These are phyloP conservation scores for Colletotrichum sp. DNA, from an alignment of 2,329 filamentous ascomycete species.

Conservation along the genomic window DNA sequence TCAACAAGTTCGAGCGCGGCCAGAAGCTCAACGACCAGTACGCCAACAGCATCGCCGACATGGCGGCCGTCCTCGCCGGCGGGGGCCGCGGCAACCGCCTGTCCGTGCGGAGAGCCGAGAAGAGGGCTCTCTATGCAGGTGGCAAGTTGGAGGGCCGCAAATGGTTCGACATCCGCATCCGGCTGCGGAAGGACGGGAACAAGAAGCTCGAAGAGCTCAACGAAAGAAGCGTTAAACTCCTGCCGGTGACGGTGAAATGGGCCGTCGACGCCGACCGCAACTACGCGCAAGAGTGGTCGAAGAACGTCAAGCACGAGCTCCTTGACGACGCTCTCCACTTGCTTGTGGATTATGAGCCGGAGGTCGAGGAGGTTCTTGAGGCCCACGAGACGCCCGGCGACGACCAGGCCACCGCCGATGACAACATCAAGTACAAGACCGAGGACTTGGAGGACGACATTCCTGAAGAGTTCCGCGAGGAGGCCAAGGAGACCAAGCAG, in stretches of 20 bases:
- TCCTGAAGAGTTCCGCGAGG: not conserved
- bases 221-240: constrained; percentile 25
- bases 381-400: not conserved
- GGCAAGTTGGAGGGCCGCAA: not conserved
- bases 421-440: not conserved
- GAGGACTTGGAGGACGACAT: not conserved
- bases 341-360: constrained; percentile 3
- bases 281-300: constrained; percentile 53
- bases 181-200: not conserved
- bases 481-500: not conserved
- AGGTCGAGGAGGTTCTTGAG: not conserved
- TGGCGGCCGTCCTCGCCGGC: constrained; percentile 62
- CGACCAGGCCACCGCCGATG: not conserved
- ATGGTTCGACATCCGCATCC: not conserved
- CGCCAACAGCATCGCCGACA: constrained; percentile 66
- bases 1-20: constrained; percentile 50
- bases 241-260: constrained; percentile 56
- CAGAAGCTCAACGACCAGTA: constrained; percentile 62
- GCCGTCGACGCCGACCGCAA: constrained; percentile 49
- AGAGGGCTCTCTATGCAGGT: no score
- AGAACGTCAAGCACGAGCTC: constrained; percentile 56
- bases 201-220: constrained; percentile 6
- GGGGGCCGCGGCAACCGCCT: constrained; percentile 56
- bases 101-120: constrained; percentile 31
- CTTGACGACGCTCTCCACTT: constrained; percentile 25